These are phyloP conservation scores for Russula vinacea DNA, from an alignment of 768 basidiomycete species.

Conservation along the genomic window DNA sequence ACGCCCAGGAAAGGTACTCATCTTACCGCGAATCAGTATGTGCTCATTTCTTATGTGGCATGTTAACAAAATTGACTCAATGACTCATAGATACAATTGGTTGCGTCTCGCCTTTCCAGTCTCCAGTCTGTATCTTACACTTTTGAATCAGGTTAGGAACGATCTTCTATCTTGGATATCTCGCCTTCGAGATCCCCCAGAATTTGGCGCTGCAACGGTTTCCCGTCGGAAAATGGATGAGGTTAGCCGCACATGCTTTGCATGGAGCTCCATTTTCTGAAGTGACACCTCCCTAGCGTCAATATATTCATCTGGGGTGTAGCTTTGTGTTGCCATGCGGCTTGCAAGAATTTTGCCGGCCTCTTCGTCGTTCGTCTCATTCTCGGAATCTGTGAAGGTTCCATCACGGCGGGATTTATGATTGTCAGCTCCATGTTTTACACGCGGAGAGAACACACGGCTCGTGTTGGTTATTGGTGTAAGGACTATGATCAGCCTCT, in stretches of 20 bases:
- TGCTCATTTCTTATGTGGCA: neutral
- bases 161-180: slow-evolving; percentile 69
- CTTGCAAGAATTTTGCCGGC: slow-evolving; percentile 65
- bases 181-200: slow-evolving; percentile 71
- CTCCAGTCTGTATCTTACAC: neutral
- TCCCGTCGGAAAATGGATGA: slow-evolving; percentile 81
- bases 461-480: slow-evolving; percentile 77
- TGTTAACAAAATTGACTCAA: neutral
- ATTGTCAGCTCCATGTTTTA: slow-evolving; percentile 79
- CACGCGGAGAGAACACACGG: slow-evolving; percentile 64
- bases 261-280: neutral
- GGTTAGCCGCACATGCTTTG: slow-evolving; percentile 39
- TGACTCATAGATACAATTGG: slow-evolving; percentile 60
- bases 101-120: slow-evolving; percentile 30
- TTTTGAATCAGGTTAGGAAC: slow-evolving; percentile 60
- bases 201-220: slow-evolving; percentile 69
- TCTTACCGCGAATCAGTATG: slow-evolving; percentile 63
- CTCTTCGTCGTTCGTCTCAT: slow-evolving; percentile 62
- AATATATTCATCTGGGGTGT: slow-evolving; percentile 69
- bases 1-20: slow-evolving; percentile 52
- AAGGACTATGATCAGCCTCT: slow-evolving; percentile 36
- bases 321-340: slow-evolving; percentile 59
- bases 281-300: slow-evolving; percentile 39
- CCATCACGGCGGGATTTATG: slow-evolving; percentile 72
- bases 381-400: slow-evolving; percentile 69